Percentiles rank a stretch among this genome's conserved stretches.
These are phyloP conservation scores for Ophiostoma sp. DNA, from an alignment of 2,329 filamentous ascomycete species.

Conservation along the genomic window DNA sequence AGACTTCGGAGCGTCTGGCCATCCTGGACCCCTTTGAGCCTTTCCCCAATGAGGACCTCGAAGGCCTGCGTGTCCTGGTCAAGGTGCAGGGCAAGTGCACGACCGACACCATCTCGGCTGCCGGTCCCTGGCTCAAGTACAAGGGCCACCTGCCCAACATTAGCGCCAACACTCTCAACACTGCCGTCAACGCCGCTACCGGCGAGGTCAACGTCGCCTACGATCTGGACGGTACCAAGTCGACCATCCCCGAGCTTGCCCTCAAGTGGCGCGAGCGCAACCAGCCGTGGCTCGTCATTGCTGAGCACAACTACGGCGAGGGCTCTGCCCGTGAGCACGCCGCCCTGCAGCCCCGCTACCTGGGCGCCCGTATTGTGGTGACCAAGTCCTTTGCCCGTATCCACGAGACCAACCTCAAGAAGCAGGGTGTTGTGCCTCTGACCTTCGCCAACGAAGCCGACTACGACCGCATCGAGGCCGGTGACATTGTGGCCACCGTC, in stretches of 20 bases:
- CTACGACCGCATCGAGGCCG: slow-evolving; percentile 79
- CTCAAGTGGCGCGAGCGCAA: slow-evolving; percentile 75
- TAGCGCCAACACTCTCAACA: slow-evolving; percentile 94
- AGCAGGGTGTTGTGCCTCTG: slow-evolving; percentile 93
- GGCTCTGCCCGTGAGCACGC: slow-evolving; percentile 85
- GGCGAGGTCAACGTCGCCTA: slow-evolving; percentile 91
- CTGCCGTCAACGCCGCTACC: slow-evolving; percentile 87
- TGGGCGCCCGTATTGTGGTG: slow-evolving; percentile 80
- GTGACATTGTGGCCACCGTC: slow-evolving; percentile 79
- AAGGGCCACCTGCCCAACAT: slow-evolving; percentile 99
- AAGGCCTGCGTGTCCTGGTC: slow-evolving; percentile 80
- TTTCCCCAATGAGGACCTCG: slow-evolving; percentile 76
- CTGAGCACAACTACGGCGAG: slow-evolving; percentile 95
- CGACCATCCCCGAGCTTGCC: slow-evolving; percentile 84
- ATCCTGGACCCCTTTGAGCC: slow-evolving; percentile 85
- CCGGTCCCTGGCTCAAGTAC: slow-evolving; percentile 97
- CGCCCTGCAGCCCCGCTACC: slow-evolving; percentile 79
- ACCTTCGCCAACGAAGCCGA: slow-evolving; percentile 87
- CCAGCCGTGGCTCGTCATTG: slow-evolving; percentile 87
- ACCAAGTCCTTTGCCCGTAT: slow-evolving; percentile 82
- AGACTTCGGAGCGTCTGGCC: slow-evolving; percentile 86
- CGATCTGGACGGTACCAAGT: slow-evolving; percentile 72
- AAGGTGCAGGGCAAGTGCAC: slow-evolving; percentile 98
- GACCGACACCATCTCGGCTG: slow-evolving; percentile 96
- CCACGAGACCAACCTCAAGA: slow-evolving; percentile 92